phyloP scores from a whole-genome alignment of 225 moss, liverwort and hornwort genomes.

The Physcomitrellopsis africana region DNA sequence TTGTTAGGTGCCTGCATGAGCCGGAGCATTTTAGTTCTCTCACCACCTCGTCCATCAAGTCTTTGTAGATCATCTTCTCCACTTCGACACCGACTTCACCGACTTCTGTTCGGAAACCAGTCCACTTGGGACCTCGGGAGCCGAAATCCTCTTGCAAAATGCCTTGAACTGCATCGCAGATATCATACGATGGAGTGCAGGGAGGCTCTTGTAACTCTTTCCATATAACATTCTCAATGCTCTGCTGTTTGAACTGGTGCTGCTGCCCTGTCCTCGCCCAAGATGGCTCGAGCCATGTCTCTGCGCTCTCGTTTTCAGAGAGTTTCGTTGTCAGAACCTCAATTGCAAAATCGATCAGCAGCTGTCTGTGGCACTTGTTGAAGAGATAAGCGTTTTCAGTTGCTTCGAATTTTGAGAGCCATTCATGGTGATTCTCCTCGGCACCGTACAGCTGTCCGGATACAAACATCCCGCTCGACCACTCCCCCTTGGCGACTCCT shows the following conservation, averaged over 20 bases:
- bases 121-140: constrained; percentile 47
- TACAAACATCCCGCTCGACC: constrained; percentile 29
- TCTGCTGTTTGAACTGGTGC: constrained; percentile 38
- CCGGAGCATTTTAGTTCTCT: constrained; percentile 27
- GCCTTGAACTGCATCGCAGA: constrained; percentile 61
- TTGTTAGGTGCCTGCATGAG: constrained; percentile 9
- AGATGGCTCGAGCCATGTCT: constrained; percentile 50
- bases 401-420: not conserved
- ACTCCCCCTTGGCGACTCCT: constrained; percentile 49
- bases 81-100: constrained; percentile 62
- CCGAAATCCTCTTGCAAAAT: constrained; percentile 58
- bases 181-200: constrained; percentile 52
- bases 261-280: constrained; percentile 31
- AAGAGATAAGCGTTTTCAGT: not conserved
- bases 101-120: constrained; percentile 48
- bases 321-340: constrained; percentile 53
- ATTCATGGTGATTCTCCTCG: no score
- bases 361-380: not conserved
- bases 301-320: constrained; percentile 45
- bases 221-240: constrained; percentile 58
- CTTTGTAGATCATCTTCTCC: constrained; percentile 68
- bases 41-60: constrained; percentile 63
- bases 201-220: constrained; percentile 63
- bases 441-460: no score
- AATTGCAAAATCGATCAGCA: constrained; percentile 57